These are phyloP conservation scores for Russula virescens DNA, from an alignment of 768 basidiomycete species.

Conservation along the genomic window DNA sequence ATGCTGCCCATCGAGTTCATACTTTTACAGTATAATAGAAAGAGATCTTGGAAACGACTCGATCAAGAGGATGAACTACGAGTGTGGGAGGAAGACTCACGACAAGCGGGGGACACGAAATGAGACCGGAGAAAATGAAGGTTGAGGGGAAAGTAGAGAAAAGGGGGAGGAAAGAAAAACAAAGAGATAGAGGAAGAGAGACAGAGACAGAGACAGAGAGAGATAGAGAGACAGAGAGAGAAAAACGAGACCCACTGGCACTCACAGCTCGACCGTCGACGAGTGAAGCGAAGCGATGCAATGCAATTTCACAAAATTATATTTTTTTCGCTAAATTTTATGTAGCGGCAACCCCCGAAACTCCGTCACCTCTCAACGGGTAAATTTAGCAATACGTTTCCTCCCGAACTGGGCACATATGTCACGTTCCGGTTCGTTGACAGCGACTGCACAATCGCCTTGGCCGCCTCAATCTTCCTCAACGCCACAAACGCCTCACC, in stretches of 20 bases:
- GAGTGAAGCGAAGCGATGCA: slow-evolving; percentile 2
- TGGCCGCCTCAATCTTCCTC: slow-evolving; percentile 95
- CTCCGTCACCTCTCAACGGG: slow-evolving; percentile 42
- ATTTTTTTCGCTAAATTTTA: slow-evolving; percentile 5
- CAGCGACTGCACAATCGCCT: slow-evolving; percentile 90
- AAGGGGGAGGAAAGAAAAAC: slow-evolving; percentile 36
- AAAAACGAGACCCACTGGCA: slow-evolving; percentile 26
- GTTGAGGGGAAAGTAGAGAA: slow-evolving; percentile 26
- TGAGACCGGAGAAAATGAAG: slow-evolving; percentile 25
- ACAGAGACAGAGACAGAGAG: slow-evolving; percentile 42
- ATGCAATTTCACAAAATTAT: background rate
- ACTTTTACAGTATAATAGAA: slow-evolving; percentile 37
- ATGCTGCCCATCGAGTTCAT: slow-evolving; percentile 72
- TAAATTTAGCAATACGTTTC: slow-evolving; percentile 80
- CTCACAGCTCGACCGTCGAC: slow-evolving; percentile 16
- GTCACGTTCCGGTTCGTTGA: slow-evolving; percentile 77
- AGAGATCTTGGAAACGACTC: slow-evolving; percentile 13
- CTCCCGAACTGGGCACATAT: slow-evolving; percentile 77
- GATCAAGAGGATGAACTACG: background rate
- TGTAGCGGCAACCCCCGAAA: slow-evolving; percentile 21
- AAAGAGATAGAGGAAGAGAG: slow-evolving; percentile 45
- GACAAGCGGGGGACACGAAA: slow-evolving; percentile 28
- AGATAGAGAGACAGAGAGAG: slow-evolving; percentile 42
- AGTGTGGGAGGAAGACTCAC: slow-evolving; percentile 41
- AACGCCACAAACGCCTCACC: slow-evolving; percentile 95